Evolutionary conservation across 129 eudicot species (phyloP), one percentile per base, ranked within the genome.

Genomic region (Centrapalus pauciflorus): DNA sequence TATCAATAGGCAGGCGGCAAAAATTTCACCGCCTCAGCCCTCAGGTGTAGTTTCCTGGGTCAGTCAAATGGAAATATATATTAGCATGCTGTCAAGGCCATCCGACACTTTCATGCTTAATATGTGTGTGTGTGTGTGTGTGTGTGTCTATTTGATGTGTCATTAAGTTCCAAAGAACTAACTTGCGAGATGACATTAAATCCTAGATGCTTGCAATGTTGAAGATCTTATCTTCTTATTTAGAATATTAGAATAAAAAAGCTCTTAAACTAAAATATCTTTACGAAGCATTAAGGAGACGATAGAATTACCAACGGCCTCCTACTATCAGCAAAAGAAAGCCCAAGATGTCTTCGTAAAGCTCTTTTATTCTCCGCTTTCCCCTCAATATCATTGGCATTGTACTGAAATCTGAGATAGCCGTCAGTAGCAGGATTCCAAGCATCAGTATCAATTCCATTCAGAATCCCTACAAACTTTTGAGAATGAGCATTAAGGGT

Each of bases 401-500:
- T 85, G 65, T 84, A 93, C 79, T 89, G 99, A 43, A 78, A 92
- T 50, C 83, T 77, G 52, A 93, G 90, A 81, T 58, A 82, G 50
- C 71, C 54, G 72, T 93, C 99, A 63, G 95, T 88, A 17, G 96
- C 89, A 48, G 99, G 99, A 82, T 93, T 93, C 99, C 99, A 93
- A 38, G 81, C 75, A 68, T 89, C 99, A 16, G 93, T 86, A 66
- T 93, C 99, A 61, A 93, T 93, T 70, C 99, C 99, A 80, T 93
- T 93, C 63, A 93, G 76, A 67, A 93, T 82, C 60, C 99, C 99
- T 19, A 84, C 88, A 76, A 93, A 93, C 80, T 93, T 93, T 86
- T 82, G 86, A 17, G 96, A 72, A 79, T 93, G 95, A 43, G 93
- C 74, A 54, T 84, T 80, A 55, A 93, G 92, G 48, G 99, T 89